Base-by-base conservation (phyloP, 1,284 basidiomycete genomes). In the Ustilago loliicola region DNA sequence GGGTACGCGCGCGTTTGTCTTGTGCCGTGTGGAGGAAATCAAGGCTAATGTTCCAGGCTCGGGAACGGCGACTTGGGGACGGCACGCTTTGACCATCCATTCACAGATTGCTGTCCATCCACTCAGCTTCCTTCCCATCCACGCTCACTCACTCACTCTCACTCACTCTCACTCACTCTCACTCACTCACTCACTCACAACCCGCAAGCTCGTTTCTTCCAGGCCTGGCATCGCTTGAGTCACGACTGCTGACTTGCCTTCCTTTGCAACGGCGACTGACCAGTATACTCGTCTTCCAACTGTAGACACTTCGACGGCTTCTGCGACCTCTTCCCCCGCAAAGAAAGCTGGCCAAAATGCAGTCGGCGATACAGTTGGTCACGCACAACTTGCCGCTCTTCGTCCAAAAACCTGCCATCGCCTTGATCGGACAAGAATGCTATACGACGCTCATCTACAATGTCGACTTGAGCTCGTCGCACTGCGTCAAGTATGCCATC, bases 391-490 rank as follows among this genome's bases (percentile, higher is more conserved):
- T 98, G 34, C 95, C 96, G 5, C 91, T 90, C 88, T 92, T 95
- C 86, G 88, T 98, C 63, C 90, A 91, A 68, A 91, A 94, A 82
- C 90, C 95, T 0, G 93, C 93, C 3, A 89, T 92, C 25, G 91
- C 92, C 1, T 90, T 98, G 48, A 90, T 98, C 61, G 95, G 96
- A 56, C 70, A 80, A 65, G 76, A 94, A 90, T 99, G 96, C 87
- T 99, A 98, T 88, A 90, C 90, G 29, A 92, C 92, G 60, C 91
- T 99, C 19, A 91, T 99, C 47, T 94, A 94, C 88, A 91, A 98
- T 87, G 90, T 96, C 68, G 88, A 98, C 87, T 81, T 97, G n/a
- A 88, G 87, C n/a, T 92, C 96, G 85, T 88, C 91, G 9, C 89
- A 92, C 70, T 99, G 96, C 86, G 89, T 99, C 85, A 95, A 95